Evolutionary conservation across 108 stramenopile genomes (phyloP).

Genomic region (Parmales sp.): DNA sequence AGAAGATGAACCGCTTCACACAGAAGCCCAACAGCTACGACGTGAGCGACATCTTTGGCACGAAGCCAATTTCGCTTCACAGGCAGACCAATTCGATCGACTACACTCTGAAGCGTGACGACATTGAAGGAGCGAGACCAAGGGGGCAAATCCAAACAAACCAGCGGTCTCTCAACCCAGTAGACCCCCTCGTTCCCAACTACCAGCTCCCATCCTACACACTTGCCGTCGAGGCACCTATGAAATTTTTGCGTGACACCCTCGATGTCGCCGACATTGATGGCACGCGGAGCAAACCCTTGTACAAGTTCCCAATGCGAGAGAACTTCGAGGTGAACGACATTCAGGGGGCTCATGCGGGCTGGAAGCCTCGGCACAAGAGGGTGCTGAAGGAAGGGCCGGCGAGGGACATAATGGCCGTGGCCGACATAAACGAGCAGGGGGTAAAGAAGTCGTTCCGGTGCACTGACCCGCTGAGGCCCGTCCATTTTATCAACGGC

Average conservation of each 20-base stretch:
- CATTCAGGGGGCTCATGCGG: constrained; percentile 35
- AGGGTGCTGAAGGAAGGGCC: constrained; percentile 10
- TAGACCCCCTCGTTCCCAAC: constrained; percentile 30
- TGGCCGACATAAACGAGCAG: constrained; percentile 15
- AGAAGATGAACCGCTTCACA: constrained; percentile 13
- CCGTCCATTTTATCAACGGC: constrained; percentile 35
- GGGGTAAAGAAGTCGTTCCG: constrained; percentile 25
- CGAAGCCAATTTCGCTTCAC: constrained; percentile 13
- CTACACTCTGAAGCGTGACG: constrained; percentile 24
- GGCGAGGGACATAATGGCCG: constrained; percentile 17
- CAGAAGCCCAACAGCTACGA: constrained; percentile 17
- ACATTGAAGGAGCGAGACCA: constrained; percentile 37
- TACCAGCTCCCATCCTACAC: constrained; percentile 30
- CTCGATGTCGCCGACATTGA: constrained; percentile 31
- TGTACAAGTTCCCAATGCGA: constrained; percentile 12
- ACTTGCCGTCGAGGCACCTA: background rate
- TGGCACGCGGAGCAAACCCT: constrained; percentile 28
- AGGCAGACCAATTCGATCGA: constrained; percentile 22
- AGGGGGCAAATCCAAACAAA: constrained; percentile 1
- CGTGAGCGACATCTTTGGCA: constrained; percentile 28
- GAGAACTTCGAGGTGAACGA: constrained; percentile 25
- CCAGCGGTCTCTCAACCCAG: constrained; percentile 18
- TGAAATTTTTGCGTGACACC: constrained; percentile 27
- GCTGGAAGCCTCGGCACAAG: constrained; percentile 27
- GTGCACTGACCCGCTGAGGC: constrained; percentile 28